Evolutionary conservation across 805 yeast genomes (phyloP).

Genomic region (Myxozyma mucilagina): DNA sequence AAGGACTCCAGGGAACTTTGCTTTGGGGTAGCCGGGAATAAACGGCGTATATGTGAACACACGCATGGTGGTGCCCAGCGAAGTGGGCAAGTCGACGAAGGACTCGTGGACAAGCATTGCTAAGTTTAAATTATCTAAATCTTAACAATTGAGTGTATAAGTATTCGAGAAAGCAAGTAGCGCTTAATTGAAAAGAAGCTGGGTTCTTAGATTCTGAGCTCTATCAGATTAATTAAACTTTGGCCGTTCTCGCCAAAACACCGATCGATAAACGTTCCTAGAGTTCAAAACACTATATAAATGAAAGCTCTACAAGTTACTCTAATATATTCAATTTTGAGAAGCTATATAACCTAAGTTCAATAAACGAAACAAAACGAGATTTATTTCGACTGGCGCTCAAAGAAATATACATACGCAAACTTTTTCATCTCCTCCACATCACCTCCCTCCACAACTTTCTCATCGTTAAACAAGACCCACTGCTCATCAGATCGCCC

Average conservation of each 20-base stretch:
- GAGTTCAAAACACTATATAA: too few relatives aligned
- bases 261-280: too few relatives aligned
- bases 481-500: constrained; percentile 51
- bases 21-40: constrained; percentile 71
- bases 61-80: constrained; percentile 66
- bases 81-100: constrained; percentile 63
- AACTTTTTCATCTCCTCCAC: constrained; percentile 49
- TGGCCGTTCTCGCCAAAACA: background rate
- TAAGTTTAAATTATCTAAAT: too few relatives aligned
- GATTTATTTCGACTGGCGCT: constrained; percentile 29
- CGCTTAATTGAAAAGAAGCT: too few relatives aligned
- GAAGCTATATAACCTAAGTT: background rate
- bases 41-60: constrained; percentile 66
- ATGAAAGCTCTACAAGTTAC: too few relatives aligned
- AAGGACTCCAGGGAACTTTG: constrained; percentile 77
- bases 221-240: background rate
- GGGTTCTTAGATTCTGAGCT: too few relatives aligned
- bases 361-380: background rate
- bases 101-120: constrained; percentile 69
- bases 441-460: constrained; percentile 58
- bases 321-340: background rate
- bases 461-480: constrained; percentile 87
- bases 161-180: background rate
- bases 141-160: background rate
- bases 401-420: constrained; percentile 51